phyloP scores from a whole-genome alignment of 129 eudicot species.

The Pseudognaphalium luteoalbum region DNA sequence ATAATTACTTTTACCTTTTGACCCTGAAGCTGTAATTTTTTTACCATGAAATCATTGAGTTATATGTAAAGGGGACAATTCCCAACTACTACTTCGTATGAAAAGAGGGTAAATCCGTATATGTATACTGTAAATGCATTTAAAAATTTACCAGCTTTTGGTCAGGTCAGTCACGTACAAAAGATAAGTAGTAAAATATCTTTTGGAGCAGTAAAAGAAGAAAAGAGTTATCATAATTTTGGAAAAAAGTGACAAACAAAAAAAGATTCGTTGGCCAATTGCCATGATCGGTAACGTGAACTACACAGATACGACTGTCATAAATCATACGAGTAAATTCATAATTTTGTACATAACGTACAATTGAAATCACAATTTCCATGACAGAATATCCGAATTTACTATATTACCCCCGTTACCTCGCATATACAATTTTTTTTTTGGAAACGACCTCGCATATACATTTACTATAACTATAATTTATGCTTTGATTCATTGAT shows the following conservation, averaged over 20 bases:
- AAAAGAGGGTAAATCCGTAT: background rate
- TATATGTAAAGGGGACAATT: conserved; percentile 1
- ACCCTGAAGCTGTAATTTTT: background rate
- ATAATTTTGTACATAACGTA: background rate
- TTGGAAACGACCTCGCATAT: too few relatives aligned
- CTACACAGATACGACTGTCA: conserved; percentile 14
- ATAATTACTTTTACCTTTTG: background rate
- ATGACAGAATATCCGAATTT: background rate
- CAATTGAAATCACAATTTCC: conserved; percentile 8
- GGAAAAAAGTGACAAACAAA: conserved; percentile 13
- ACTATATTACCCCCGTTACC: background rate
- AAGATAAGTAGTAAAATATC: conserved; percentile 17
- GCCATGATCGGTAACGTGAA: conserved; percentile 14
- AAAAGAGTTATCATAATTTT: conserved; percentile 14
- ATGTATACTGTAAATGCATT: conserved; percentile 13
- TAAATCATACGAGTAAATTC: conserved; percentile 5
- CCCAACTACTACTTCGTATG: background rate
- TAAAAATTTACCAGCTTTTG: conserved; percentile 25
- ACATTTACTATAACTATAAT: background rate
- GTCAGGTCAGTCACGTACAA: conserved; percentile 13
- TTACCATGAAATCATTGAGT: background rate
- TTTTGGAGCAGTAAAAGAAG: conserved; percentile 13
- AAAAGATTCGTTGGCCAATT: conserved; percentile 29
- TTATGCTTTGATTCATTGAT: background rate
- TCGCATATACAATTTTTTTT: too few relatives aligned